These are phyloP conservation scores for Furcasterigmium sp. DNA, from an alignment of 2,329 filamentous ascomycete species.

Conservation along the genomic window DNA sequence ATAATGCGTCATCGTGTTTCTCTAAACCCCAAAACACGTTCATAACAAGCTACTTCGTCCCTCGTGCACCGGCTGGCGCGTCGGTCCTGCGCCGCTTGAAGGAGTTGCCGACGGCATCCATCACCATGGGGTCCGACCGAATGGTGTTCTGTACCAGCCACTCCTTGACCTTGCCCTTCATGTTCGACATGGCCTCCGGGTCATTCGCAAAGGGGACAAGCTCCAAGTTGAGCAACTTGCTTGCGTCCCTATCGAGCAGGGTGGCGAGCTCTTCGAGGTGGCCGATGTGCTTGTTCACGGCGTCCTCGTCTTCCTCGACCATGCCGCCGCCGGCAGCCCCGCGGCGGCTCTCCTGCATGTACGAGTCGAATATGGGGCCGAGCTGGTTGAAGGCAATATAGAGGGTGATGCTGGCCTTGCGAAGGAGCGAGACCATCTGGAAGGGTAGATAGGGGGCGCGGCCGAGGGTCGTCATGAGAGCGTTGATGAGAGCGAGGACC, in stretches of 20 bases:
- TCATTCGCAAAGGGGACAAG: constrained; percentile 78
- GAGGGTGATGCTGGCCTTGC: constrained; percentile 70
- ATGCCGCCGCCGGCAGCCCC: constrained; percentile 16
- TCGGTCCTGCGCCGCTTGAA: constrained; percentile 58
- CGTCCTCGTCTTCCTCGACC: constrained; percentile 38
- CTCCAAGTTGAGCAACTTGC: constrained; percentile 68
- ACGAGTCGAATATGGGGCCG: constrained; percentile 56
- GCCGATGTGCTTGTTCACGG: constrained; percentile 57
- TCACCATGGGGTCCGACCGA: constrained; percentile 72
- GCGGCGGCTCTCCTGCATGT: constrained; percentile 20
- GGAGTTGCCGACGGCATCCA: constrained; percentile 67
- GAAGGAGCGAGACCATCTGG: constrained; percentile 70
- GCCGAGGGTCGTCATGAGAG: constrained; percentile 27
- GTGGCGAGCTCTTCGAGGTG: constrained; percentile 57
- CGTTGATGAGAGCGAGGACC: constrained; percentile 37
- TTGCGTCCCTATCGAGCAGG: constrained; percentile 63
- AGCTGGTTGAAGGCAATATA: constrained; percentile 83
- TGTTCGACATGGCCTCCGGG: constrained; percentile 52
- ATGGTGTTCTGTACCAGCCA: constrained; percentile 87
- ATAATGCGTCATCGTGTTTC: not conserved
- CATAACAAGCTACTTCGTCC: constrained; percentile 31
- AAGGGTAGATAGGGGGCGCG: constrained; percentile 74
- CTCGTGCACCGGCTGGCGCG: constrained; percentile 56
- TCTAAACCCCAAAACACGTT: not conserved
- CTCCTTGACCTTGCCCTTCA: constrained; percentile 72